phyloP scores from a whole-genome alignment of 2,329 filamentous ascomycete species.

The Microcyclosporella mali region DNA sequence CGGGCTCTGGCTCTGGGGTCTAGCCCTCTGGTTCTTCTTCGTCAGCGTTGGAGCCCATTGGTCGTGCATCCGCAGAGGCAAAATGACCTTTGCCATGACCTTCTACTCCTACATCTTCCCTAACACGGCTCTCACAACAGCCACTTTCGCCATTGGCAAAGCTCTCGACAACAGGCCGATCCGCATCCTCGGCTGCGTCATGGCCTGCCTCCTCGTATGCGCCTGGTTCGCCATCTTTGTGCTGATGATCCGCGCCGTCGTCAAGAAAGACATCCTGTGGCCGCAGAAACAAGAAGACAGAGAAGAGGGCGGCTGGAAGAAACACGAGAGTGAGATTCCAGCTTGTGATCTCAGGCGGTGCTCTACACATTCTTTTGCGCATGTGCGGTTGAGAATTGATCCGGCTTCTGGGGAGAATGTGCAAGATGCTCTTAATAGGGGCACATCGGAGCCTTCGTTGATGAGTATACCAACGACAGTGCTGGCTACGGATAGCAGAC shows the following conservation, averaged over 20 bases:
- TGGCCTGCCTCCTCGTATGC: constrained; percentile 59
- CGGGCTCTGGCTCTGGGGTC: constrained; percentile 73
- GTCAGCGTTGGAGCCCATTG: constrained; percentile 70
- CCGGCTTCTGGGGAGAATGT: too few species aligned
- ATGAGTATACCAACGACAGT: neutral
- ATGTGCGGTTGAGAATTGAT: too few species aligned
- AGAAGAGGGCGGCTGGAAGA: constrained; percentile 53
- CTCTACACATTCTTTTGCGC: neutral
- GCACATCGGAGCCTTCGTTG: neutral
- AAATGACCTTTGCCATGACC: constrained; percentile 72
- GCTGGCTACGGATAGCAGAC: neutral
- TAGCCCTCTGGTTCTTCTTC: constrained; percentile 81
- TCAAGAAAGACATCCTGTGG: constrained; percentile 65
- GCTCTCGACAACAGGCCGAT: constrained; percentile 47
- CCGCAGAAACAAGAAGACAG: constrained; percentile 64
- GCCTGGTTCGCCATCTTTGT: constrained; percentile 63
- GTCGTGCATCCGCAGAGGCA: constrained; percentile 56
- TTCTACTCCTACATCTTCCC: constrained; percentile 82
- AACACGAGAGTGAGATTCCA: constrained; percentile 2
- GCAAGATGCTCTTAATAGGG: too few species aligned
- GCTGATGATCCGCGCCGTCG: constrained; percentile 65
- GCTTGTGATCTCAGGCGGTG: constrained; percentile 1
- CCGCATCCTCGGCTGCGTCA: constrained; percentile 59
- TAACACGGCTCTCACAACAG: constrained; percentile 57
- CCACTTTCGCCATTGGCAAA: constrained; percentile 64